phyloP scores from a whole-genome alignment of 345 rosid species.

The Melastoma malabathricum region DNA sequence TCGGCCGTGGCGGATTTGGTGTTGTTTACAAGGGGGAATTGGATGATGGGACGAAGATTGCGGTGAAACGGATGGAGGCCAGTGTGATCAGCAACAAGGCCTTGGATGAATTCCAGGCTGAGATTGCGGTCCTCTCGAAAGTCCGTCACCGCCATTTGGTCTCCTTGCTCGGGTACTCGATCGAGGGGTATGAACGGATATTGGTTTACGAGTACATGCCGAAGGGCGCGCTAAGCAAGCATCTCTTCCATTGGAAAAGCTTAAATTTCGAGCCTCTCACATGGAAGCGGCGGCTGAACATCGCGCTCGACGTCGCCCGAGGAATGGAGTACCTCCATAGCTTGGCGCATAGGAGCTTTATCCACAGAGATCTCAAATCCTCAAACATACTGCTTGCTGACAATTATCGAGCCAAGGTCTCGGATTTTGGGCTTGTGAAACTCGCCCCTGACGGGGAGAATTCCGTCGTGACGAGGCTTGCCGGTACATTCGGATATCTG shows the following conservation, averaged over 20 bases:
- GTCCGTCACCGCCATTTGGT: slow-evolving; percentile 70
- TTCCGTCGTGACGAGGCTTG: slow-evolving; percentile 56
- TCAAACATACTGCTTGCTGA: slow-evolving; percentile 65
- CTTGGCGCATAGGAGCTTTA: slow-evolving; percentile 61
- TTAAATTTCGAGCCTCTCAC: slow-evolving; percentile 51
- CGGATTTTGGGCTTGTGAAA: slow-evolving; percentile 73
- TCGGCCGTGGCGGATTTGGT: slow-evolving; percentile 74
- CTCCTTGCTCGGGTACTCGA: slow-evolving; percentile 52
- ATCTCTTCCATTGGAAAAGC: slow-evolving; percentile 67
- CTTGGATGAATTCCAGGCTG: slow-evolving; percentile 53
- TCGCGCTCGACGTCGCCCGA: slow-evolving; percentile 71
- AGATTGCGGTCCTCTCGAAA: slow-evolving; percentile 66
- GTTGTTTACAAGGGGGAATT: slow-evolving; percentile 66
- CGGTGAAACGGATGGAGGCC: slow-evolving; percentile 72
- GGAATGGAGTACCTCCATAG: slow-evolving; percentile 72
- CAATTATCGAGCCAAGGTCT: slow-evolving; percentile 61
- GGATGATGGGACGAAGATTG: slow-evolving; percentile 59
- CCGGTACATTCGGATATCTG: slow-evolving; percentile 71
- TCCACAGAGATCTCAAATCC: slow-evolving; percentile 70
- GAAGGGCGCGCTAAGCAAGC: slow-evolving; percentile 66
- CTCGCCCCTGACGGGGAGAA: slow-evolving; percentile 62
- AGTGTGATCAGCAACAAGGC: slow-evolving; percentile 50
- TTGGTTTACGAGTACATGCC: slow-evolving; percentile 75
- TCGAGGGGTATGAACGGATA: slow-evolving; percentile 53
- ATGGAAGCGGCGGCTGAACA: slow-evolving; percentile 54